Conservation (phyloP, 257 asterid genomes). For the Nicotiana knightiana region DNA sequence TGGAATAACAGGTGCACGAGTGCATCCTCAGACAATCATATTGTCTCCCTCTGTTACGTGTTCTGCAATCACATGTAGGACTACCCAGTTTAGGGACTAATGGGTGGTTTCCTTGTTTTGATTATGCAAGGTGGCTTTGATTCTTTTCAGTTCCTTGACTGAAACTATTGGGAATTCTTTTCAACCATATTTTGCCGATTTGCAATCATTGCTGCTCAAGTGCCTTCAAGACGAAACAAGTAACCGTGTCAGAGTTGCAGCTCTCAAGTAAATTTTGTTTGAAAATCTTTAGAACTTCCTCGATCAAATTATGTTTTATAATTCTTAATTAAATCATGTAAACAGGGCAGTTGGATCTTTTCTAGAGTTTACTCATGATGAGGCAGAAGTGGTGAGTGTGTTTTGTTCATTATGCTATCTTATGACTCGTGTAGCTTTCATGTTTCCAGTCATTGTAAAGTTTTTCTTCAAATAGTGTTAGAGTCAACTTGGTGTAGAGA, state of each 20-base stretch:
- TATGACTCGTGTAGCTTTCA: background rate
- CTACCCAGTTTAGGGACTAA: slow-evolving; percentile 12
- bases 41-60: background rate
- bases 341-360: slow-evolving; percentile 99
- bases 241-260: slow-evolving; percentile 91
- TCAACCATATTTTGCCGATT: slow-evolving; percentile 74
- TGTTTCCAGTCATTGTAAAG: background rate
- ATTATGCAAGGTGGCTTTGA: slow-evolving; percentile 78
- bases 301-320: slow-evolving; percentile 3
- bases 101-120: slow-evolving; percentile 17
- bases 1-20: background rate
- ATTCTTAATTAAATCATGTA: slow-evolving; percentile 26
- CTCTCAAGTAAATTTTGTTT: slow-evolving; percentile 74
- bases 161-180: slow-evolving; percentile 94
- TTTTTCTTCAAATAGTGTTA: background rate
- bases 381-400: slow-evolving; percentile 79
- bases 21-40: background rate
- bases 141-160: slow-evolving; percentile 98
- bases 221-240: slow-evolving; percentile 97
- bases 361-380: slow-evolving; percentile 90
- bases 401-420: slow-evolving; percentile 6
- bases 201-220: slow-evolving; percentile 83
- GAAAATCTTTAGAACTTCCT: background rate
- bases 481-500: background rate
- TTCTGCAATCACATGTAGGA: background rate